These are phyloP conservation scores for Syncephalis fuscata DNA, from an alignment of 371 early-diverging fungal species.

Conservation along the genomic window DNA sequence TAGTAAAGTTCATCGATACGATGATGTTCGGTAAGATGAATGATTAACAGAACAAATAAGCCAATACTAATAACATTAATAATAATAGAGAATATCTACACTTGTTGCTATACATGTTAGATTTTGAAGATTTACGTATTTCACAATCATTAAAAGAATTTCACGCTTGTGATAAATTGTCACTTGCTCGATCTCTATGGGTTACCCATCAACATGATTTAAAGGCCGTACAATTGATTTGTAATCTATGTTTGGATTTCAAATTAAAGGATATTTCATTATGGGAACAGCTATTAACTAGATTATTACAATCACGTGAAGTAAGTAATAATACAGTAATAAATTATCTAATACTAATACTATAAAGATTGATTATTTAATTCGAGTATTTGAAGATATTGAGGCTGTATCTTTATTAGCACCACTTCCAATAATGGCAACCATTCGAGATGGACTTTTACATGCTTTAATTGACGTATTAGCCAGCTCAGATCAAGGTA, in stretches of 20 bases:
- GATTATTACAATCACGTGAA: neutral
- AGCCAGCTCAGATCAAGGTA: too few species aligned
- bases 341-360: neutral
- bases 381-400: neutral
- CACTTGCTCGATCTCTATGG: conserved; percentile 1
- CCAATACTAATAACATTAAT: neutral
- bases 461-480: too few species aligned
- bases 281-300: neutral
- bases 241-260: conserved; percentile 1
- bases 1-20: neutral
- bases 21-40: neutral
- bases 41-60: neutral
- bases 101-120: neutral
- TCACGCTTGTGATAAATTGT: neutral
- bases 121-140: conserved; percentile 3
- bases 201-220: neutral
- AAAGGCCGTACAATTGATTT: neutral
- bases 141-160: conserved; percentile 2
- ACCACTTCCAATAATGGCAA: neutral
- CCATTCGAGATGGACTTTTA: too few species aligned
- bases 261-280: neutral
- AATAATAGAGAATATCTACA: neutral
- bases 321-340: neutral
- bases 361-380: neutral
- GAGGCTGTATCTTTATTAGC: neutral